Conservation (phyloP, 371 early-diverging fungal genomes). For the Apophysomyces elegans region DNA sequence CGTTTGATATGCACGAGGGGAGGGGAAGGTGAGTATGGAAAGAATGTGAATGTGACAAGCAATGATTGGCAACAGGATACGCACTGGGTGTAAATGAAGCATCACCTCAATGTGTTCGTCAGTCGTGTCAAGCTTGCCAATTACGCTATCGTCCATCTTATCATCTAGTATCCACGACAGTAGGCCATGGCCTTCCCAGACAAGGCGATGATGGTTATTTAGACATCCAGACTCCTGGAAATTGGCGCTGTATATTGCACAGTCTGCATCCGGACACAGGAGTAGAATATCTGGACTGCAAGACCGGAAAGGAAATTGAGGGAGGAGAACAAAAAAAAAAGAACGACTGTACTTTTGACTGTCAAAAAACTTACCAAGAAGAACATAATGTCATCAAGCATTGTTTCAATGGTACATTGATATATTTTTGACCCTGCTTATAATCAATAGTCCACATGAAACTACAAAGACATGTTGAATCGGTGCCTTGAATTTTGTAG, state of each 20-base stretch:
- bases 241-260: constrained; percentile 50
- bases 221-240: constrained; percentile 35
- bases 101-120: constrained; percentile 28
- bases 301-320: constrained; percentile 9
- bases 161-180: constrained; percentile 46
- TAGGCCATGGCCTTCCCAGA: constrained; percentile 56
- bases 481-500: constrained; percentile 37
- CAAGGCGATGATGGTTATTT: constrained; percentile 17
- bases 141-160: constrained; percentile 17
- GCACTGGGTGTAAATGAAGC: constrained; percentile 48
- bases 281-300: constrained; percentile 49
- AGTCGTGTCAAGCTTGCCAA: constrained; percentile 29
- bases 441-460: constrained; percentile 25
- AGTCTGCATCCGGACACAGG: constrained; percentile 46
- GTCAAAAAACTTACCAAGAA: constrained; percentile 2
- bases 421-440: constrained; percentile 10
- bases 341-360: not conserved
- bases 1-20: constrained; percentile 13
- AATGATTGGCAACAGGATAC: constrained; percentile 16
- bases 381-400: constrained; percentile 11
- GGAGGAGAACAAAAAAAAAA: not conserved
- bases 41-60: constrained; percentile 13
- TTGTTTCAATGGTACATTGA: constrained; percentile 11
- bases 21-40: not conserved
- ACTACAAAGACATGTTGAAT: constrained; percentile 43